Conservation (phyloP, 176 grass and related monocot genomes). For the barley (Hordeum vulgare) region DNA sequence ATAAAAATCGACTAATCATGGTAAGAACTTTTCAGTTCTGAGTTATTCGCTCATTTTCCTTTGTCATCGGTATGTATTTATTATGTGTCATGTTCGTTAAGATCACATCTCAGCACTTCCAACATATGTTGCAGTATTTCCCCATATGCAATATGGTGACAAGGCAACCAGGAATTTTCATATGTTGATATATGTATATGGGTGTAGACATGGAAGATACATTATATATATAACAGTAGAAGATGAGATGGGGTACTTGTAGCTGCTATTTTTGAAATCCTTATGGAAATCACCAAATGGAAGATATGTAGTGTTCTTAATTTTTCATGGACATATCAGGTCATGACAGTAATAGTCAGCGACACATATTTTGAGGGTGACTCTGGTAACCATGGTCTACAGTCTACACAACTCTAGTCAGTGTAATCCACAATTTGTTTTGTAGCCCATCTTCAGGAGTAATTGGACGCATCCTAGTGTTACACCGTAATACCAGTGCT, state of each 20-base stretch:
- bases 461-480: not conserved
- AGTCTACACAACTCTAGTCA: not conserved
- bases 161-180: not conserved
- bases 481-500: not conserved
- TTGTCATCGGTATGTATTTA: not conserved
- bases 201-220: not conserved
- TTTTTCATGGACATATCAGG: not conserved
- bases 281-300: not conserved
- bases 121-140: not conserved
- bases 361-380: not conserved
- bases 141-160: not conserved
- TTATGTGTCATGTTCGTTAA: not conserved
- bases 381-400: not conserved
- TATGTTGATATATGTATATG: not conserved
- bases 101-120: not conserved
- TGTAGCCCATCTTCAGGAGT: not conserved
- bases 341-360: not conserved
- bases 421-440: not conserved
- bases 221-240: not conserved
- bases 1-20: slow-evolving; percentile 97
- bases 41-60: not conserved
- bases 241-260: not conserved
- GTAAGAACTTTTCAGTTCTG: slow-evolving; percentile 27
- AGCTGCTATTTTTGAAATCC: not conserved
- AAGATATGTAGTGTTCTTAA: not conserved